Percentiles rank a stretch among this genome's conserved stretches.
Evolutionary conservation across 208 protist genomes (phyloP).

Genomic region (Wallacemonas sp.): DNA sequence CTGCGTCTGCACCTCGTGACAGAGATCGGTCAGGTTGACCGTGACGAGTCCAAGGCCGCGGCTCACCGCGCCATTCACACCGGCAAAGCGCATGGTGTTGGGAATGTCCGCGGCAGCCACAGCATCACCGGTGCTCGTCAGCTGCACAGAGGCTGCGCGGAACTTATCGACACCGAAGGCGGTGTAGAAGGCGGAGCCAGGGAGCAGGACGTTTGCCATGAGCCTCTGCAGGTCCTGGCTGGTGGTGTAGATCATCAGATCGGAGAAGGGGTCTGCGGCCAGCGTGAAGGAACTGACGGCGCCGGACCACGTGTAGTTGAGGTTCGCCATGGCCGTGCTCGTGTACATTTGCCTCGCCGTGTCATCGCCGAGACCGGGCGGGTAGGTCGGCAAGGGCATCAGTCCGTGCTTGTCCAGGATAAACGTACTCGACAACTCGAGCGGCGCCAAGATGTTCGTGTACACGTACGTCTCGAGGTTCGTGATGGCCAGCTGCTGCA

Average conservation of each 20-base stretch:
- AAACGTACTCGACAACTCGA: slow-evolving; percentile 54
- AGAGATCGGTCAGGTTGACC: slow-evolving; percentile 29
- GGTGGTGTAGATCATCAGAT: slow-evolving; percentile 70
- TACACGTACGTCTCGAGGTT: slow-evolving; percentile 48
- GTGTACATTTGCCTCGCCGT: not conserved
- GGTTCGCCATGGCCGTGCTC: slow-evolving; percentile 28
- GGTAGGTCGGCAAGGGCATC: slow-evolving; percentile 29
- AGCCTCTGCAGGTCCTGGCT: slow-evolving; percentile 38
- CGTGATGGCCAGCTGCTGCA: slow-evolving; percentile 10
- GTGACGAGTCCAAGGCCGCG: slow-evolving; percentile 34
- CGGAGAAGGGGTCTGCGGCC: slow-evolving; percentile 52
- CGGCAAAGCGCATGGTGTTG: slow-evolving; percentile 13
- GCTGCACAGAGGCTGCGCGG: not conserved
- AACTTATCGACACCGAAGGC: slow-evolving; percentile 20
- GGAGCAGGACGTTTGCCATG: slow-evolving; percentile 29
- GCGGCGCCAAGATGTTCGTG: slow-evolving; percentile 35
- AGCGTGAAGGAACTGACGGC: slow-evolving; percentile 22
- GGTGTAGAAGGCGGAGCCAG: slow-evolving; percentile 27
- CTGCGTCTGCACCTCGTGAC: slow-evolving; percentile 6
- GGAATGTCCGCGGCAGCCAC: not conserved
- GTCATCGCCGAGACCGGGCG: not conserved
- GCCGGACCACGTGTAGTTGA: slow-evolving; percentile 19
- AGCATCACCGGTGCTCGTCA: not conserved
- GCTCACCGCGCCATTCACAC: slow-evolving; percentile 1
- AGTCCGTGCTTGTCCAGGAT: slow-evolving; percentile 32